phyloP scores from a whole-genome alignment of 169 alveolate genomes.

The Cryptosporidium xiaoi region DNA sequence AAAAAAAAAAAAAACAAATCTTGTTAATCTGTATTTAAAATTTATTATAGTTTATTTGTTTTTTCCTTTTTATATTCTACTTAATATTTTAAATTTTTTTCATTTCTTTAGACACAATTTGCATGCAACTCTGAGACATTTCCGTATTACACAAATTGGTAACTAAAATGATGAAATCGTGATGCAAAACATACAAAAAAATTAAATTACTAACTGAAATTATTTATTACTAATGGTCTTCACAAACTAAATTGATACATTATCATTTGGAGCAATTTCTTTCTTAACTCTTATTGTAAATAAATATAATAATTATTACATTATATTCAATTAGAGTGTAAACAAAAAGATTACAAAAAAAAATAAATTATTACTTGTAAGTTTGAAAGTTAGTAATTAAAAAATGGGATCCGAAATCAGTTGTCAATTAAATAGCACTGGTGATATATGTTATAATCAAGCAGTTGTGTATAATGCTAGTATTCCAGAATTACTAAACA shows the following conservation, averaged over 20 bases:
- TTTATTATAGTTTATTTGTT: too few relatives aligned
- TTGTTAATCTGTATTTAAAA: too few relatives aligned
- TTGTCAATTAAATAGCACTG: constrained; percentile 1
- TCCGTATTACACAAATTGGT: constrained; percentile 1
- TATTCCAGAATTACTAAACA: neutral
- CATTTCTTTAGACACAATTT: constrained; percentile 10
- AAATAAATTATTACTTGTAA: neutral
- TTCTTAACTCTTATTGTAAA: too few relatives aligned
- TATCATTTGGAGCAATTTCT: too few relatives aligned
- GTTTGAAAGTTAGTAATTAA: too few relatives aligned
- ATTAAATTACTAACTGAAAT: too few relatives aligned
- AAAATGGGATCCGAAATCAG: constrained; percentile 37
- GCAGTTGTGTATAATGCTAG: constrained; percentile 9
- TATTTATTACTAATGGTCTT: neutral
- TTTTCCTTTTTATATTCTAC: too few relatives aligned
- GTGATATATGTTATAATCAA: constrained; percentile 32
- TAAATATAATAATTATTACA: too few relatives aligned
- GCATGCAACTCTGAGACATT: constrained; percentile 57
- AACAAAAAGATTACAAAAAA: neutral
- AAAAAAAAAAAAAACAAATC: too few relatives aligned
- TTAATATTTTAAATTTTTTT: too few relatives aligned
- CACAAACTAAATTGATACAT: neutral
- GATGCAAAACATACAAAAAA: too few relatives aligned
- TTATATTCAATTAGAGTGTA: neutral
- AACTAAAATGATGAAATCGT: neutral